Base-by-base conservation (phyloP, 345 rosid species). In the Gossypium arboreum region DNA sequence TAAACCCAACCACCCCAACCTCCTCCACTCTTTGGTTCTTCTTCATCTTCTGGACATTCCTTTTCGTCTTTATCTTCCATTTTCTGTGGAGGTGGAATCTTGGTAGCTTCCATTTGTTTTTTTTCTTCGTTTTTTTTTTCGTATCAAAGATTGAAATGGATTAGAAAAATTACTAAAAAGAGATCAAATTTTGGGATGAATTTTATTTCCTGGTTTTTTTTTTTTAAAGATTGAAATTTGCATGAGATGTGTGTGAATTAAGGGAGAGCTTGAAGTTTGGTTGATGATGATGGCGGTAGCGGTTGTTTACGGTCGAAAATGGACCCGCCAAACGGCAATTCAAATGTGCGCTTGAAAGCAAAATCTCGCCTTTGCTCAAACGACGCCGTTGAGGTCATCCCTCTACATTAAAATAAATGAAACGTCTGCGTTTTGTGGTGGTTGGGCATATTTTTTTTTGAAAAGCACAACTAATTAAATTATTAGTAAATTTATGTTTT, bases 1-100 rank as follows among this genome's bases (percentile, higher is more conserved):
- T 90, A 91, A 9, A 95, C 96, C 98, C 99, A 91, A 3, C 98
- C 94, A 56, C 98, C 93, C 81, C 98, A 89, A 41, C 96, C 90
- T 64, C 88, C 87, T 2, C 83, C 80, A 41, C 15, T 78, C 63
- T 76, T 74, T 15, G 85, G 22, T 79, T 68, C 77, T 58, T 80
- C 79, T 16, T 77, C 87, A 50, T 77, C 84, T 72, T 65, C 69
- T 20, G 64, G 76, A 68, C 81, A 56, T 61, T 75, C 78, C 2
- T 20, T 12, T 68, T 66, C 75, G n/a, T 3, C 77, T 65, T 72
- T 76, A 39, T 7, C 81, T 73, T 76, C 83, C 41, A 3, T 8
- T 50, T 78, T 73, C 45, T 56, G 71, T 50, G 69, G 5, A 1
- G 79, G 61, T 43, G 75, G 76, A 73, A 45, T 81, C 69, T 66